Evolutionary conservation across 352 stramenopile species (phyloP).

Genomic region (Pythium graminicola): DNA sequence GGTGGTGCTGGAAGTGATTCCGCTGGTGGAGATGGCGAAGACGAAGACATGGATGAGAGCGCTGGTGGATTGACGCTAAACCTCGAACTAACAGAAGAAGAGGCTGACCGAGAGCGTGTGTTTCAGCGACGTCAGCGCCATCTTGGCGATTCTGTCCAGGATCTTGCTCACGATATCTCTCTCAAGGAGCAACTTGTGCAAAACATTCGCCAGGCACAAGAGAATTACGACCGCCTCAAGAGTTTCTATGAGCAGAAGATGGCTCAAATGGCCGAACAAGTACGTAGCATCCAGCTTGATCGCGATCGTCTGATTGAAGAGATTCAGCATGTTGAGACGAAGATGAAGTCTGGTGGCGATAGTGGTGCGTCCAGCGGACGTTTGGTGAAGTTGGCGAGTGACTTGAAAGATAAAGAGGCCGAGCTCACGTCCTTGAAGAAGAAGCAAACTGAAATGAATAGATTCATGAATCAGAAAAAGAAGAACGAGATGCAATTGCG

Average conservation of each 20-base stretch:
- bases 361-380: slow-evolving; percentile 40
- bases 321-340: slow-evolving; percentile 63
- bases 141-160: slow-evolving; percentile 71
- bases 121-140: slow-evolving; percentile 77
- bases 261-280: slow-evolving; percentile 73
- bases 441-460: slow-evolving; percentile 79
- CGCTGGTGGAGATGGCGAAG: slow-evolving; percentile 33
- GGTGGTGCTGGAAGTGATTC: slow-evolving; percentile 32
- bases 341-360: slow-evolving; percentile 54
- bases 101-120: slow-evolving; percentile 71
- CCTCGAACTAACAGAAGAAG: slow-evolving; percentile 39
- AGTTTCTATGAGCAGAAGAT: slow-evolving; percentile 83
- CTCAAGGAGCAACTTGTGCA: slow-evolving; percentile 81
- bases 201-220: slow-evolving; percentile 67
- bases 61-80: slow-evolving; percentile 31
- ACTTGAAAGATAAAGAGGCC: slow-evolving; percentile 75
- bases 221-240: slow-evolving; percentile 80
- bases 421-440: slow-evolving; percentile 66
- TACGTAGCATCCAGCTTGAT: slow-evolving; percentile 49
- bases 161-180: slow-evolving; percentile 77
- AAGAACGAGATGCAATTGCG: slow-evolving; percentile 84
- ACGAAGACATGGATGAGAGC: slow-evolving; percentile 31
- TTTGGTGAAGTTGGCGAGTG: slow-evolving; percentile 57
- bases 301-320: slow-evolving; percentile 72
- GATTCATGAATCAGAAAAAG: slow-evolving; percentile 78